Evolutionary conservation across 1,284 basidiomycete genomes (phyloP), one percentile per base, ranked within the genome.

Genomic region (Apiotrichum siamense): DNA sequence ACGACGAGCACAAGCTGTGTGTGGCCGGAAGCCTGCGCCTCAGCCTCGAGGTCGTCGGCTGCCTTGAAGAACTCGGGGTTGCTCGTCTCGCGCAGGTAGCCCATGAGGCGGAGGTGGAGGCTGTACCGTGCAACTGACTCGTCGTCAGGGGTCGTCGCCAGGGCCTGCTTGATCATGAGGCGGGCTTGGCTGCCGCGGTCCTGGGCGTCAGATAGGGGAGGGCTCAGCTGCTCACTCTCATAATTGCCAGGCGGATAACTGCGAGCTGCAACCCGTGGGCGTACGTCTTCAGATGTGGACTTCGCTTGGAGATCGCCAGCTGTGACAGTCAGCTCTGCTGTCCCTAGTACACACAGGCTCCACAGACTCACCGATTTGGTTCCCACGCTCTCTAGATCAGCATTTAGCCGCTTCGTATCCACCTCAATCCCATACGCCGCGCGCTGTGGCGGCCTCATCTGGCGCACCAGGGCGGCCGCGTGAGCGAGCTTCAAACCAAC

Each of bases 401-500:
- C 55, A 2, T 52, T 43, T 13, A 67, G 46, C 23, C 47, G 47
- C 23, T 38, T 35, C 13, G 27, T 24, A 27, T 64, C 58, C 12
- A 63, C 47, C 15, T 32, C 20, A 20, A 53, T n/a, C 0, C 24
- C 46, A 10, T 39, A 43, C 33, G 18, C 29, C 12, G 26, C 44
- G 11, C 40, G 25, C 21, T 44, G 31, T 4, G 44, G 42, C 15
- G 20, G 26, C 24, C 17, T 15, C 31, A 37, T 53, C 36, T 27
- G 13, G 32, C 31, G 48, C 31, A 60, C 53, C 47, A 20, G 40
- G 44, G 46, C 54, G 18, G 31, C 29, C 5, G 50, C 44, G 18
- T 39, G 21, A 29, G 59, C 51, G 10, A 67, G 54, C 55, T 72
- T 68, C 25, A 65, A 32, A 2, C 63, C 67, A 2, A 70, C 58